Conservation (phyloP, 1,139 yeast species). For the Yamadazyma songkhlaensis region DNA sequence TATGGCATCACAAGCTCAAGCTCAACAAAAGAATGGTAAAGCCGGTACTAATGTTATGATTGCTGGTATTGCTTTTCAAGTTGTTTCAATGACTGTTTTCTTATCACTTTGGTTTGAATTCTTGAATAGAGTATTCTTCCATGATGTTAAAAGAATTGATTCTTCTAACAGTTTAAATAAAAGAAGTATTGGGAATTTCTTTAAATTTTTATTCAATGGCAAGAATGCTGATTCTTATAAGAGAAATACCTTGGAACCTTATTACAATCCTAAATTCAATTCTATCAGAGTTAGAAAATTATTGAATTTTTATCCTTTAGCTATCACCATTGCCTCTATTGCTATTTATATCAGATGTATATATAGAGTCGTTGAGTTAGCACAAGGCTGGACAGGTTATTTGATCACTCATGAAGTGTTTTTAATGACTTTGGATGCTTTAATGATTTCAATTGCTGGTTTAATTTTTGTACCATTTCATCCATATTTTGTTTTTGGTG, state of each 20-base stretch:
- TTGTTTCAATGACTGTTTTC: constrained; percentile 34
- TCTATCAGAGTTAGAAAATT: constrained; percentile 35
- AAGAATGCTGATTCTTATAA: constrained; percentile 19
- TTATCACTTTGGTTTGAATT: constrained; percentile 26
- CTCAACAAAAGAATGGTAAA: constrained; percentile 15
- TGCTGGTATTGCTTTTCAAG: constrained; percentile 39
- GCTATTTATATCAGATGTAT: constrained; percentile 65
- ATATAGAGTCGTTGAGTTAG: constrained; percentile 73
- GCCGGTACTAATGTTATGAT: constrained; percentile 36
- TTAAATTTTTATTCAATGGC: constrained; percentile 21
- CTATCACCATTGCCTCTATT: constrained; percentile 50
- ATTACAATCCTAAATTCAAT: constrained; percentile 35
- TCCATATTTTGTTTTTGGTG: constrained; percentile 59
- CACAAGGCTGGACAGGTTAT: constrained; percentile 72
- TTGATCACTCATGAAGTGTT: constrained; percentile 67
- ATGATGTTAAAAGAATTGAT: constrained; percentile 9
- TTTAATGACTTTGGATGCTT: constrained; percentile 70
- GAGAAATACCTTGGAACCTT: constrained; percentile 20
- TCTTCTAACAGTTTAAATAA: constrained; percentile 22
- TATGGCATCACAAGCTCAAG: constrained; percentile 26
- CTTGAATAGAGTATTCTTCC: constrained; percentile 23
- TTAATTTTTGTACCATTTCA: constrained; percentile 49
- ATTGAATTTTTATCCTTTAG: constrained; percentile 46
- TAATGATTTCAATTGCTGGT: constrained; percentile 52
- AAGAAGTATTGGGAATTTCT: constrained; percentile 17